These are phyloP conservation scores for Saccharomycopsis amapae DNA, from an alignment of 805 yeast species.

Conservation along the genomic window DNA sequence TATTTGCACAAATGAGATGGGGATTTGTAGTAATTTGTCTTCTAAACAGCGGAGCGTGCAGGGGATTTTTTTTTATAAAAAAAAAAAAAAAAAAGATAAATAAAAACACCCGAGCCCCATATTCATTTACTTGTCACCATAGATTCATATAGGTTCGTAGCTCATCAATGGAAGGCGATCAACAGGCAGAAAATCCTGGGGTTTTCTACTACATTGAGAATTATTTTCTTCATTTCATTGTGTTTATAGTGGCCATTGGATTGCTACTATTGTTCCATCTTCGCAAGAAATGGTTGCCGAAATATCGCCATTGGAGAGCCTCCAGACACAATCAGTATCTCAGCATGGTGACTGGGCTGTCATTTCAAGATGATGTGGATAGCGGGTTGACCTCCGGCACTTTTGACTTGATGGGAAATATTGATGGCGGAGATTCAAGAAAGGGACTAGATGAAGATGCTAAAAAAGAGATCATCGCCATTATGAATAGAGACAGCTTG, in stretches of 20 bases:
- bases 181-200: background rate
- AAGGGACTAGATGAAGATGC: slow-evolving; percentile 54
- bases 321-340: background rate
- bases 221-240: slow-evolving; percentile 10
- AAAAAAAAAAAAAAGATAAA: too few relatives aligned
- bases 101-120: too few relatives aligned
- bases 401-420: slow-evolving; percentile 44
- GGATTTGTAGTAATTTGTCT: too few relatives aligned
- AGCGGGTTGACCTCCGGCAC: slow-evolving; percentile 52
- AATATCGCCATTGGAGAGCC: slow-evolving; percentile 1
- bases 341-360: background rate
- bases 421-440: slow-evolving; percentile 44
- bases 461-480: slow-evolving; percentile 40
- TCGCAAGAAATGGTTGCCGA: slow-evolving; percentile 26
- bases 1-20: too few relatives aligned
- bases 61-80: too few relatives aligned
- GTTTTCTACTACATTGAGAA: slow-evolving; percentile 4
- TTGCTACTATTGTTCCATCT: slow-evolving; percentile 30
- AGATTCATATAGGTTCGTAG: too few relatives aligned
- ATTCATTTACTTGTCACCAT: too few relatives aligned
- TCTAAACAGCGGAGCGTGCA: too few relatives aligned
- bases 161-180: too few relatives aligned
- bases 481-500: slow-evolving; percentile 45
- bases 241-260: slow-evolving; percentile 20
- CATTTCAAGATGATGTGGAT: slow-evolving; percentile 43